Evolutionary conservation across 1,284 basidiomycete genomes (phyloP).

Genomic region (Sphagnurus paluster): DNA sequence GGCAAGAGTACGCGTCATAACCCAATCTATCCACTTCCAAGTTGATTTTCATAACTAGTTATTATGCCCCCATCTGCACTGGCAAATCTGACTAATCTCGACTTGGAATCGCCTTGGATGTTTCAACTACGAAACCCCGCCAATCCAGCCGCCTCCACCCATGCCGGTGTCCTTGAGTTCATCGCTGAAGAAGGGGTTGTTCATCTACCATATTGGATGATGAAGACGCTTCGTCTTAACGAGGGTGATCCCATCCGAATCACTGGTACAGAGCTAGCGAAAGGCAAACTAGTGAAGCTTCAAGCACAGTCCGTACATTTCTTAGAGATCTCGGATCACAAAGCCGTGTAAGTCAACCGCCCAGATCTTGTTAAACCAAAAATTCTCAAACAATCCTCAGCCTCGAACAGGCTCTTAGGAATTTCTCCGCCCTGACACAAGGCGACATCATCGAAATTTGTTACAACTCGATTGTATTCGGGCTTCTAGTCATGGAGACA

Average conservation of each 20-base stretch:
- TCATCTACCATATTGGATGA: slow-evolving; percentile 99
- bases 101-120: slow-evolving; percentile 93
- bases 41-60: slow-evolving; percentile 49
- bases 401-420: slow-evolving; percentile 92
- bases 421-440: slow-evolving; percentile 89
- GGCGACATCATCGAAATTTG: slow-evolving; percentile 92
- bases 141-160: slow-evolving; percentile 86
- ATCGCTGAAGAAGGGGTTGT: slow-evolving; percentile 97
- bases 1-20: slow-evolving; percentile 89
- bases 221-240: slow-evolving; percentile 89
- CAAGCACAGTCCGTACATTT: slow-evolving; percentile 97
- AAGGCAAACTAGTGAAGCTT: slow-evolving; percentile 96
- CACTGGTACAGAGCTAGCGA: slow-evolving; percentile 84
- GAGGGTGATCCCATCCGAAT: slow-evolving; percentile 97
- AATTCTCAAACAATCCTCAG: slow-evolving; percentile 39
- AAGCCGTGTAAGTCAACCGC: slow-evolving; percentile 80
- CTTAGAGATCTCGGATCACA: slow-evolving; percentile 92
- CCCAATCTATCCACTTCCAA: slow-evolving; percentile 14
- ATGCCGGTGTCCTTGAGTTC: slow-evolving; percentile 98
- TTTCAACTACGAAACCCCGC: slow-evolving; percentile 92
- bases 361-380: not conserved
- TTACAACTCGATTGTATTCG: slow-evolving; percentile 93
- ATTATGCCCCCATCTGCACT: slow-evolving; percentile 97
- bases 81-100: slow-evolving; percentile 84
- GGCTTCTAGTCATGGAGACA: slow-evolving; percentile 95